A percentile compares a stretch with the other conserved stretches of the same genome.
These are phyloP conservation scores for Solanum appendiculatum DNA, from an alignment of 257 asterid genomes.

Conservation along the genomic window DNA sequence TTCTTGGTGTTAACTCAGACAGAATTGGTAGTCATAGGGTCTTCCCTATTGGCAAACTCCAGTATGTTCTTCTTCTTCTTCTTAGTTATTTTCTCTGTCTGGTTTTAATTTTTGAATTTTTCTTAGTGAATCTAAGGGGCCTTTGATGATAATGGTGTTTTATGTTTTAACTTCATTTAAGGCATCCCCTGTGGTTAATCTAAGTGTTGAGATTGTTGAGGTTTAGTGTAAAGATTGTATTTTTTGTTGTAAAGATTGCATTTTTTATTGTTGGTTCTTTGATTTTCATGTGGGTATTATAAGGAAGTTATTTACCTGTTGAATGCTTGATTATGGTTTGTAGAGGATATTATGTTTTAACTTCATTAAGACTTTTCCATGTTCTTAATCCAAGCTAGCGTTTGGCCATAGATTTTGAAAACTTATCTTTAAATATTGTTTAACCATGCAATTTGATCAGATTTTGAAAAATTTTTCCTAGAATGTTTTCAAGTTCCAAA, in stretches of 20 bases:
- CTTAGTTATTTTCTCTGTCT: neutral
- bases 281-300: neutral
- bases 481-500: neutral
- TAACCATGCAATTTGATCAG: neutral
- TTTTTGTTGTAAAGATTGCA: neutral
- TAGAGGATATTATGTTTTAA: neutral
- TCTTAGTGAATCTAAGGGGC: neutral
- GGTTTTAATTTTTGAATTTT: neutral
- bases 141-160: neutral
- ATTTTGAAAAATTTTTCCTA: neutral
- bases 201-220: neutral
- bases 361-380: neutral
- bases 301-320: neutral
- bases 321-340: neutral
- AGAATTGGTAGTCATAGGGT: constrained; percentile 58
- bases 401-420: neutral
- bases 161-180: neutral
- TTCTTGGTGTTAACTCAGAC: constrained; percentile 69
- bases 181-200: neutral
- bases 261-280: neutral
- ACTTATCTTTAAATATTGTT: neutral
- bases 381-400: neutral
- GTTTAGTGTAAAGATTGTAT: neutral
- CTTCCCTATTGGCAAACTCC: constrained; percentile 74
- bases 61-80: constrained; percentile 25